Conservation (phyloP, 257 asterid species). For the Penstemon eatonii region DNA sequence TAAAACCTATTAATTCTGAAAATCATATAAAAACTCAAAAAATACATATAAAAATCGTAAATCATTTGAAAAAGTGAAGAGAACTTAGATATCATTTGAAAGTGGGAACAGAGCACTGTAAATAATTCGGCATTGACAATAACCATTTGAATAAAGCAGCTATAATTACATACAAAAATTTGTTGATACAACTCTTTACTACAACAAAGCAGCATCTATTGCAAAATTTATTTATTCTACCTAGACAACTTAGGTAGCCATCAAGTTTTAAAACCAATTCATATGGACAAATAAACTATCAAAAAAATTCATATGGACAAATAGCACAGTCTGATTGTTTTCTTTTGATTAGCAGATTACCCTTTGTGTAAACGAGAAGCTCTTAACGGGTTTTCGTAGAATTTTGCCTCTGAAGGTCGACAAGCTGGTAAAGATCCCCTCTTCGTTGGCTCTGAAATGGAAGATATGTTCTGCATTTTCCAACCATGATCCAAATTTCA, state of each 20-base stretch:
- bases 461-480: slow-evolving; percentile 56
- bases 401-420: slow-evolving; percentile 67
- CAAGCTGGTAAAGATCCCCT: slow-evolving; percentile 84
- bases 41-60: too few species aligned
- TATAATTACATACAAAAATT: too few species aligned
- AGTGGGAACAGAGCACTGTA: neutral
- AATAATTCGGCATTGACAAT: neutral
- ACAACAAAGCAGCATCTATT: neutral
- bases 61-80: too few species aligned
- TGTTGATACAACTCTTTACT: neutral
- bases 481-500: neutral
- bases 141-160: too few species aligned
- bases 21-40: too few species aligned
- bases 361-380: neutral
- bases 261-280: neutral
- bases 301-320: slow-evolving; percentile 2
- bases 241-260: neutral
- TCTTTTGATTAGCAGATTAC: slow-evolving; percentile 22
- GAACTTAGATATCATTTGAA: neutral
- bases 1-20: too few species aligned
- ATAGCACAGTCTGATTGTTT: slow-evolving; percentile 12
- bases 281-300: too few species aligned
- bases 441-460: slow-evolving; percentile 80
- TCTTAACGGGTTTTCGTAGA: slow-evolving; percentile 33
- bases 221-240: neutral